Evolutionary conservation across 2,329 filamentous ascomycete species (phyloP).

Genomic region (Ascochyta lentis): DNA sequence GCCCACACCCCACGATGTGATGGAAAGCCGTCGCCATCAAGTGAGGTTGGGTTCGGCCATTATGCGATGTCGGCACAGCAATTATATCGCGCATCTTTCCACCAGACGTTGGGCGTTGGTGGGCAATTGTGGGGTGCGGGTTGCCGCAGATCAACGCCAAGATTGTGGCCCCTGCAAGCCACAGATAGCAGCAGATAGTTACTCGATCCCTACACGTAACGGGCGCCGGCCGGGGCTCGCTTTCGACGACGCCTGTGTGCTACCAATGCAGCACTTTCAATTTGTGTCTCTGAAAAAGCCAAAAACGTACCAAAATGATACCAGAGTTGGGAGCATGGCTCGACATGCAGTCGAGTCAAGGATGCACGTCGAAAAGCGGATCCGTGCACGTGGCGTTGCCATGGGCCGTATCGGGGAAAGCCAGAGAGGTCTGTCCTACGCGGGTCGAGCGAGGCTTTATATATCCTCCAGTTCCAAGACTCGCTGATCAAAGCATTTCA

Average conservation of each 20-base stretch:
- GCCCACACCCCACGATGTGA: conserved; percentile 35
- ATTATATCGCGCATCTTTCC: conserved; percentile 29
- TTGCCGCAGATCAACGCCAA: conserved; percentile 32
- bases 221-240: conserved; percentile 25
- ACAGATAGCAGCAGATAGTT: conserved; percentile 42
- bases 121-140: conserved; percentile 30
- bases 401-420: conserved; percentile 36
- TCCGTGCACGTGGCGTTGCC: conserved; percentile 34
- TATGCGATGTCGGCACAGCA: conserved; percentile 42
- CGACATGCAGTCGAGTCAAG: conserved; percentile 2
- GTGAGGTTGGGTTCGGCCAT: conserved; percentile 31
- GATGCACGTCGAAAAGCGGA: conserved; percentile 16
- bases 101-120: conserved; percentile 32
- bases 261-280: conserved; percentile 7
- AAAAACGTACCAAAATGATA: not conserved
- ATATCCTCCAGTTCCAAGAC: conserved; percentile 33
- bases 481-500: conserved; percentile 33
- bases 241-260: conserved; percentile 11
- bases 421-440: conserved; percentile 27
- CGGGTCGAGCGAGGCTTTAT: conserved; percentile 33
- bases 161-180: conserved; percentile 26
- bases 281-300: not conserved
- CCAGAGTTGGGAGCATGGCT: not conserved
- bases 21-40: conserved; percentile 7
- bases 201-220: conserved; percentile 44